These are phyloP conservation scores for Trichoderma semiorbis DNA, from an alignment of 2,329 filamentous ascomycete species.

Conservation along the genomic window DNA sequence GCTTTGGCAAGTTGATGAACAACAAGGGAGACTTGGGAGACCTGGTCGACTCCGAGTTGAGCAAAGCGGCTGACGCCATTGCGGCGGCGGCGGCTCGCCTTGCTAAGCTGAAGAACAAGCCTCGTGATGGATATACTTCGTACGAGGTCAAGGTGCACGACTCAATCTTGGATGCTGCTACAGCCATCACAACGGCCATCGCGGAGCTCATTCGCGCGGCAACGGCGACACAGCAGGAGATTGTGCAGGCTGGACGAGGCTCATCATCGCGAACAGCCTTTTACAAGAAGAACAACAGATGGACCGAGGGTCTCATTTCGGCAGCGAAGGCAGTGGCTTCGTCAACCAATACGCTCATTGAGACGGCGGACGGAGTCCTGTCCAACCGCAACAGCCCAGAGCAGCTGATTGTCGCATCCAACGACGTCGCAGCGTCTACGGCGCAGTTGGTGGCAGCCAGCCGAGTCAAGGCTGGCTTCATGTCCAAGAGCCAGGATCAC, in stretches of 20 bases:
- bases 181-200: conserved; percentile 91
- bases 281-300: conserved; percentile 99
- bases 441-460: conserved; percentile 94
- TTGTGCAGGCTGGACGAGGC: conserved; percentile 88
- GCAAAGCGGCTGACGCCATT: conserved; percentile 92
- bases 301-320: conserved; percentile 96
- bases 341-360: conserved; percentile 93
- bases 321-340: conserved; percentile 93
- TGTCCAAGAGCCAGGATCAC: conserved; percentile 92
- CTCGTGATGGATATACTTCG: conserved; percentile 90
- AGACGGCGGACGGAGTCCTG: conserved; percentile 95
- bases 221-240: conserved; percentile 89
- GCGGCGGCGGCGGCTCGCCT: conserved; percentile 86
- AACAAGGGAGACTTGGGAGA: conserved; percentile 86
- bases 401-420: conserved; percentile 95
- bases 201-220: conserved; percentile 92
- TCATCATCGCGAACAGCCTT: conserved; percentile 86
- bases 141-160: conserved; percentile 97
- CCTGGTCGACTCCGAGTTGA: conserved; percentile 86
- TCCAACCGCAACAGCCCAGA: conserved; percentile 89
- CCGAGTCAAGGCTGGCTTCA: conserved; percentile 95
- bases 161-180: conserved; percentile 86
- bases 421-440: conserved; percentile 93
- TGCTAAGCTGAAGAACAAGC: conserved; percentile 91
- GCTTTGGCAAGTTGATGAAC: conserved; percentile 73